Conservation (phyloP, 495 filamentous ascomycete genomes). For the Penicillium maclennaniae region DNA sequence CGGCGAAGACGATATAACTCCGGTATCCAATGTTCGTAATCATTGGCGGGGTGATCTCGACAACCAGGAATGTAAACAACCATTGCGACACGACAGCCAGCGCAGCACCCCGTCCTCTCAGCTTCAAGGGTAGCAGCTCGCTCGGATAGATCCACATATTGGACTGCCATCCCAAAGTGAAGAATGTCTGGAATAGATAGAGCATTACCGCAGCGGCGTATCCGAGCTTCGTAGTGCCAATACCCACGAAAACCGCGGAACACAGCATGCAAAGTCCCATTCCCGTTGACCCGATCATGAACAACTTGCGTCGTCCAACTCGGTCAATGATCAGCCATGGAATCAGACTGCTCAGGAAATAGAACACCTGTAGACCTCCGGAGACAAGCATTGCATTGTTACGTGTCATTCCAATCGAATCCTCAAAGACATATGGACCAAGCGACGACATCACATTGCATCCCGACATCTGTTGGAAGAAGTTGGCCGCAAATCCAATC, state of each 20-base stretch:
- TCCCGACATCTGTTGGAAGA: constrained; percentile 19
- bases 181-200: constrained; percentile 18
- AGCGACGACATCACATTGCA: constrained; percentile 19
- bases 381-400: constrained; percentile 13
- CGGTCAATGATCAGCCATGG: constrained; percentile 17
- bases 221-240: constrained; percentile 17
- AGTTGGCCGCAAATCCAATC: constrained; percentile 17
- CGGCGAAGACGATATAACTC: constrained; percentile 52
- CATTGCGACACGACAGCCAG: constrained; percentile 9
- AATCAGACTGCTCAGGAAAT: constrained; percentile 22
- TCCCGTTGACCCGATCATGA: constrained; percentile 27
- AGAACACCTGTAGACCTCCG: constrained; percentile 42
- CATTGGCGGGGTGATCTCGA: constrained; percentile 52
- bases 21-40: constrained; percentile 49
- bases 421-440: constrained; percentile 18
- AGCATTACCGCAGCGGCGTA: constrained; percentile 21
- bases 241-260: constrained; percentile 37
- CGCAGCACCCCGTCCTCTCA: constrained; percentile 4
- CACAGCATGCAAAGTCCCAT: constrained; percentile 27
- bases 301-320: constrained; percentile 25
- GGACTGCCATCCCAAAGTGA: constrained; percentile 14
- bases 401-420: constrained; percentile 9
- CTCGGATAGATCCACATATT: constrained; percentile 35
- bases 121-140: constrained; percentile 41
- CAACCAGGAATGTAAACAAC: constrained; percentile 36